Evolutionary conservation across 805 yeast species (phyloP).

Genomic region (Candida awuae): DNA sequence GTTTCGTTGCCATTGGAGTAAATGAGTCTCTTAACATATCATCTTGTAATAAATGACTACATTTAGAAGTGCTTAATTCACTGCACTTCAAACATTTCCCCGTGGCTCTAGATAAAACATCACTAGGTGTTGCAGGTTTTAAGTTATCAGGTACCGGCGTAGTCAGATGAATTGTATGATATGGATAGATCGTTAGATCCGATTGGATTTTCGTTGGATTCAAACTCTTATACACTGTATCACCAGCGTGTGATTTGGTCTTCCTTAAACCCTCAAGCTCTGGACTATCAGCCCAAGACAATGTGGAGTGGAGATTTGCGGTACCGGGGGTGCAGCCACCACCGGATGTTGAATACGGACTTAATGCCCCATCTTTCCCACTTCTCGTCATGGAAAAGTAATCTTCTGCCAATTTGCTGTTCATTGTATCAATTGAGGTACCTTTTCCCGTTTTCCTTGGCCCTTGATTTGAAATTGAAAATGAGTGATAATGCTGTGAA

Average conservation of each 20-base stretch:
- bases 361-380: slow-evolving; percentile 1
- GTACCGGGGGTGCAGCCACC: not conserved
- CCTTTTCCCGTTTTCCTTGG: no score
- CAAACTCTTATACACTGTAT: slow-evolving; percentile 8
- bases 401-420: slow-evolving; percentile 3
- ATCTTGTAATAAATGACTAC: slow-evolving; percentile 4
- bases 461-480: no score
- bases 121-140: slow-evolving; percentile 19
- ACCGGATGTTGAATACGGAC: slow-evolving; percentile 2
- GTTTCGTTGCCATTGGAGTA: no score
- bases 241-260: slow-evolving; percentile 22
- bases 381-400: slow-evolving; percentile 4
- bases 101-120: slow-evolving; percentile 4
- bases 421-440: no score
- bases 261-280: slow-evolving; percentile 14
- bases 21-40: no score
- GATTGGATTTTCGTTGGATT: slow-evolving; percentile 2
- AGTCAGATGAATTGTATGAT: slow-evolving; percentile 20
- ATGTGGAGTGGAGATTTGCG: slow-evolving; percentile 1
- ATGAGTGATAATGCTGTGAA: no score
- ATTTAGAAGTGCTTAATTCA: slow-evolving; percentile 1
- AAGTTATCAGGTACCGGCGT: slow-evolving; percentile 14
- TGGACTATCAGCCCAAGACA: slow-evolving; percentile 10
- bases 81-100: slow-evolving; percentile 12
- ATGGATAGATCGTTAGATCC: slow-evolving; percentile 10